Evolutionary conservation across 2,329 filamentous ascomycete genomes (phyloP), one percentile per base, ranked within the genome.

Genomic region (Lachnellula arida): DNA sequence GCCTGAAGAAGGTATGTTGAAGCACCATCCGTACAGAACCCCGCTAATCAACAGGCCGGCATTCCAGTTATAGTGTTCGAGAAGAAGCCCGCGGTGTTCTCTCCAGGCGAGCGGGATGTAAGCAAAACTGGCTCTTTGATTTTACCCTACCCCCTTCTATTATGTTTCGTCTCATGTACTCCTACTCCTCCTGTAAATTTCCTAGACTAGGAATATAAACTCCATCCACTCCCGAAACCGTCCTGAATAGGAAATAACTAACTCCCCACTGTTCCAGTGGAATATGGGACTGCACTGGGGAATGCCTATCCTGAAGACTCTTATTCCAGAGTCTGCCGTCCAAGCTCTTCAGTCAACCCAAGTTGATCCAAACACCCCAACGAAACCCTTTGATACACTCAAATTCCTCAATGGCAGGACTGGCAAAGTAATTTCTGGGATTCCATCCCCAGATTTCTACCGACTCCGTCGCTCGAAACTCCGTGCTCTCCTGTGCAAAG

Each of bases 271-370:
- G n/a, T n/a, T n/a, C n/a, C n/a, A n/a, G n/a, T 73, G 71, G 70
- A 71, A 71, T 14, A 73, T 73, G 61, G 70, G 68, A 3, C 55
- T 72, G 0, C 68, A 70, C n/a, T 71, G 70, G 68, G 68, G 62
- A 34, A 61, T 68, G 35, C 66, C 67, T 2, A 66, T 64, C 19
- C 64, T 72, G 17, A 65, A 68, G 12, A 60, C 65, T 19, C 60
- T 71, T 9, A 65, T 72, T 8, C 66, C 69, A 3, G 59, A 65
- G n/a, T 64, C 67, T 8, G 49, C 68, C 2, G 60, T 61, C 34
- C 56, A 60, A 2, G 49, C 67, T 37, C 56, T 72, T 6, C 67
- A 72, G 57, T 59, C 57, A 11, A 56, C 56, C 15, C 60, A 65
- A 54, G 68, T 71, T 22, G 70, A 73, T 53, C 68, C 69, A 8